Conservation (phyloP, 129 eudicot genomes). For the Chrysanthemum lavandulifolium region DNA sequence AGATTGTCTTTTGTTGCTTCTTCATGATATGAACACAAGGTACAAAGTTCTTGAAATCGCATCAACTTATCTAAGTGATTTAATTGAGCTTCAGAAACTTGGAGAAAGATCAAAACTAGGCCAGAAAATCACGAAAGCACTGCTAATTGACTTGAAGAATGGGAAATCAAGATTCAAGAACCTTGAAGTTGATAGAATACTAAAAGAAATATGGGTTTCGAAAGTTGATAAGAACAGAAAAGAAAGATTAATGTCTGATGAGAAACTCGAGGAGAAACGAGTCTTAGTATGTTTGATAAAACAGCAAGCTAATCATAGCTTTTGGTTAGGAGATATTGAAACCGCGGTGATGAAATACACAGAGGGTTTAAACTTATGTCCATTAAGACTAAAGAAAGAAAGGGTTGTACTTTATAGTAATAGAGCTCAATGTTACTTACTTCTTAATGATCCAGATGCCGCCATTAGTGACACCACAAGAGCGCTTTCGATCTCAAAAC, state of each 20-base stretch:
- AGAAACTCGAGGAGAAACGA: conserved; percentile 55
- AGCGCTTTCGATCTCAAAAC: conserved; percentile 70
- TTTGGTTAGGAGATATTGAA: conserved; percentile 58
- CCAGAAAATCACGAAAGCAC: conserved; percentile 48
- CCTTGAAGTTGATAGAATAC: conserved; percentile 29
- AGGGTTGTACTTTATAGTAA: conserved; percentile 72
- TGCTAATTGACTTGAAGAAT: conserved; percentile 48
- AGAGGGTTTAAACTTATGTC: conserved; percentile 72
- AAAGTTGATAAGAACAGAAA: conserved; percentile 51
- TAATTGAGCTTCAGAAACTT: conserved; percentile 53
- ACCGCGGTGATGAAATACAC: conserved; percentile 55
- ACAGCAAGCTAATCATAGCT: conserved; percentile 67
- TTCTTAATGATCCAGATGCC: conserved; percentile 53
- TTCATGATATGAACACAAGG: conserved; percentile 64
- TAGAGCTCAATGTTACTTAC: conserved; percentile 75
- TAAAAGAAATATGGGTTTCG: conserved; percentile 58
- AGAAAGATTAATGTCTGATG: conserved; percentile 48
- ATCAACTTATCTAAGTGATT: conserved; percentile 46
- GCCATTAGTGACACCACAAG: conserved; percentile 80
- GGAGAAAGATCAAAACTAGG: conserved; percentile 63
- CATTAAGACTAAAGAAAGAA: conserved; percentile 55
- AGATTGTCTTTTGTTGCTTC: conserved; percentile 78
- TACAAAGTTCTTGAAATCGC: conserved; percentile 56
- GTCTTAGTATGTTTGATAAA: conserved; percentile 47
- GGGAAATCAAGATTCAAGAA: conserved; percentile 39